Base-by-base conservation (phyloP, 2,329 filamentous ascomycete genomes). In the Fusarium sp. region DNA sequence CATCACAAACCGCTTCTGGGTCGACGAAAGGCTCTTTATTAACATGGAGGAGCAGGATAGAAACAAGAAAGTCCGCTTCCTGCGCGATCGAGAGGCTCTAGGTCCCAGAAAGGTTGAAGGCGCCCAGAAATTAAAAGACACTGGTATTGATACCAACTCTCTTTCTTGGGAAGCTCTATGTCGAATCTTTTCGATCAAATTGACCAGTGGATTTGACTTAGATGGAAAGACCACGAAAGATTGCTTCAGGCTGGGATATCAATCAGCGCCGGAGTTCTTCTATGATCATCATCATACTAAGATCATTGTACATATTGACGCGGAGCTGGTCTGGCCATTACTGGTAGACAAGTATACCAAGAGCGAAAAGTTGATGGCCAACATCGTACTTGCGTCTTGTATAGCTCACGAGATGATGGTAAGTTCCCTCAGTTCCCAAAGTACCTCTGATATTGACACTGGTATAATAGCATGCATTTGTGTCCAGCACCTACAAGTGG, bases 371-470 rank as follows among this genome's bases (percentile, higher is more conserved):
- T 53, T 73, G 32, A 69, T 75, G 68, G 49, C 65, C 6, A 75
- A 58, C 42, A 59, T 70, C 34, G 37, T 67, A 12, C 30, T 76
- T 14, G 73, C 75, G 4, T 30, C 47, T 3, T 73, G 74, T 4
- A 41, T 79, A 10, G 57, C 72, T 13, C 77, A 79, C 24, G 77
- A 79, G 55, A 25, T 78, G 9, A 73, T 75, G 47, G 77, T 78
- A 48, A 72, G 77, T 52, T 22, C 30, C 22, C n/a, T 7, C 13
- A 2, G n/a, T 24, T 16, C 30, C 27, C 7, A 18, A 52, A 41
- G n/a, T 16, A 22, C 9, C 20, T 41, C 2, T 10, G 24, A 32
- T 6, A 29, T 57, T 74, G 20, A 73, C 46, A 27, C 34, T 27
- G 7, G 13, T 18, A 45, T 40, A 27, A 13, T 4, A 76, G 75